phyloP scores from a whole-genome alignment of 2,329 filamentous ascomycete species.

The Aspergillus spinulosporus region DNA sequence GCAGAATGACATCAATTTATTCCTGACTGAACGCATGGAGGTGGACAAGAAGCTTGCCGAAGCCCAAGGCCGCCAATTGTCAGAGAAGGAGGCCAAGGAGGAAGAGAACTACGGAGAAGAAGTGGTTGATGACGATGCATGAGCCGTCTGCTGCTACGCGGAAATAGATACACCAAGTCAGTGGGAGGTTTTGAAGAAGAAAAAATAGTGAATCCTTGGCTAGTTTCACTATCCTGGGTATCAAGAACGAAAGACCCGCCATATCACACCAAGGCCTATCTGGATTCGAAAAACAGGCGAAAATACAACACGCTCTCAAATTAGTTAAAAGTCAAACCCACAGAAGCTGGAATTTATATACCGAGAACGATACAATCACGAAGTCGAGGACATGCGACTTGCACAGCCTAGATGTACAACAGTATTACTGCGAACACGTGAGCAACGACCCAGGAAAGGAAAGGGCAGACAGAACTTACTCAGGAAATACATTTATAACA shows the following conservation, averaged over 20 bases:
- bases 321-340: constrained; percentile 11
- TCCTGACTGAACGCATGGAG: constrained; percentile 63
- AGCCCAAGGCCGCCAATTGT: constrained; percentile 36
- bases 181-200: neutral
- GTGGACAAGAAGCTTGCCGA: constrained; percentile 54
- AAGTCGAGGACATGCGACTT: constrained; percentile 42
- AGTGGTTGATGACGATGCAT: constrained; percentile 65
- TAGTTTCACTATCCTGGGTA: constrained; percentile 37
- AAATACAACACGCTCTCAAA: constrained; percentile 7
- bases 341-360: constrained; percentile 22
- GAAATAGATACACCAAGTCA: neutral
- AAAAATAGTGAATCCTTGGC: constrained; percentile 23
- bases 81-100: constrained; percentile 44
- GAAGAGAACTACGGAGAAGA: constrained; percentile 80
- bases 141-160: neutral
- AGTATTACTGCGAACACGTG: constrained; percentile 43
- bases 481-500: constrained; percentile 85
- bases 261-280: constrained; percentile 19
- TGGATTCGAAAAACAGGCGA: constrained; percentile 8
- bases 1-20: constrained; percentile 60
- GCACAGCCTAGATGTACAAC: constrained; percentile 83
- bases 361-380: constrained; percentile 22
- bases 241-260: constrained; percentile 33
- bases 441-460: constrained; percentile 14
- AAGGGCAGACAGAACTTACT: constrained; percentile 54